These are phyloP conservation scores for Trametes sp. DNA, from an alignment of 1,284 basidiomycete genomes.

Conservation along the genomic window DNA sequence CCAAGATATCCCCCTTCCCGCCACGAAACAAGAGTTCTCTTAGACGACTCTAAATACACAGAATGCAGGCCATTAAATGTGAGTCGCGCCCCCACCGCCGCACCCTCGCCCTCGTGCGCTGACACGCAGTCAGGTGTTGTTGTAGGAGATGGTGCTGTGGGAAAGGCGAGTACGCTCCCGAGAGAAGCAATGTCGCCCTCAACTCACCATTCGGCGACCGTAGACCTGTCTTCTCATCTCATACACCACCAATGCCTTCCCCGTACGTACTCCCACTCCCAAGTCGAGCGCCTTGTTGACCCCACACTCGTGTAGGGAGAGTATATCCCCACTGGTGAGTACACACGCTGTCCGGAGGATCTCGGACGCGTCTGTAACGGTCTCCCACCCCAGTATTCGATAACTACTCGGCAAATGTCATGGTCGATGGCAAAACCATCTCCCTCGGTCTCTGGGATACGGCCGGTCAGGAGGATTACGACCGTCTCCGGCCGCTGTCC, in stretches of 20 bases:
- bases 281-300: constrained; percentile 32
- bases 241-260: constrained; percentile 96
- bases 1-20: constrained; percentile 25
- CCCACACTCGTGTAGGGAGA: constrained; percentile 70
- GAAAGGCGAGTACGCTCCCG: constrained; percentile 75
- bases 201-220: constrained; percentile 20
- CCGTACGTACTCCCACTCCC: constrained; percentile 62
- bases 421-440: constrained; percentile 99
- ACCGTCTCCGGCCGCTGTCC: constrained; percentile 95
- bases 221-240: constrained; percentile 97
- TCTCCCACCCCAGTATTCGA: constrained; percentile 75
- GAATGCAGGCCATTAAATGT: constrained; percentile 54
- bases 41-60: constrained; percentile 39
- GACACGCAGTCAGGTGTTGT: constrained; percentile 79
- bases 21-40: constrained; percentile 18
- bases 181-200: constrained; percentile 10
- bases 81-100: constrained; percentile 24
- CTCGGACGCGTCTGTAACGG: constrained; percentile 5
- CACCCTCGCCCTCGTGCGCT: constrained; percentile 16
- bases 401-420: constrained; percentile 96
- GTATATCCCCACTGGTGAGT: constrained; percentile 93
- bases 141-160: constrained; percentile 99
- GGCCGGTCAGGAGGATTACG: constrained; percentile 99
- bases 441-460: constrained; percentile 98
- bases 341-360: neutral